phyloP scores from a whole-genome alignment of 441 rosid genomes.

The Pelargonium myrrhifolium region DNA sequence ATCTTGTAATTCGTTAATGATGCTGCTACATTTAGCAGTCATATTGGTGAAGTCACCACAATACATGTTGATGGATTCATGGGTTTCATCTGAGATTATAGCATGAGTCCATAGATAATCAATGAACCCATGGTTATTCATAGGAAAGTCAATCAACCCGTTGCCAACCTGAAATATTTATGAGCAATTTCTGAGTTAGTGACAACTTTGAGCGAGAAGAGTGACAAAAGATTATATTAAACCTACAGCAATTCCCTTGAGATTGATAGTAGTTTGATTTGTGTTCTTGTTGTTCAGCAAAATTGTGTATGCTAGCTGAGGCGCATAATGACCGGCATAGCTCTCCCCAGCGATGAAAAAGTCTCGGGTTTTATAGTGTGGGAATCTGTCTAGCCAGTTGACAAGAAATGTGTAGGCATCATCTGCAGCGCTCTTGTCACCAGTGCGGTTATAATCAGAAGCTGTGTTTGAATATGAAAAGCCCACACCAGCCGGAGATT shows the following conservation, averaged over 20 bases:
- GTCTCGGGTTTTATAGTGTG: conserved; percentile 30
- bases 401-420: conserved; percentile 26
- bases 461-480: conserved; percentile 30
- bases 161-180: conserved; percentile 29
- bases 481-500: conserved; percentile 36
- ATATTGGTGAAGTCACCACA: conserved; percentile 18
- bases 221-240: not conserved
- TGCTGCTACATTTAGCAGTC: conserved; percentile 7
- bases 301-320: conserved; percentile 34
- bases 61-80: conserved; percentile 15
- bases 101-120: conserved; percentile 24
- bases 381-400: conserved; percentile 37
- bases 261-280: conserved; percentile 20
- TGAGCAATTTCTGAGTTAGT: too few species aligned
- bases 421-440: conserved; percentile 26
- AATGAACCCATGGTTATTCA: conserved; percentile 6
- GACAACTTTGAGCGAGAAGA: not conserved
- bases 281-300: conserved; percentile 21
- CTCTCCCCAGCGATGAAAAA: conserved; percentile 35
- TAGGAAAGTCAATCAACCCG: conserved; percentile 24
- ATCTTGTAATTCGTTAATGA: not conserved
- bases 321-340: conserved; percentile 36
- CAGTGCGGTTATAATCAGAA: conserved; percentile 18
- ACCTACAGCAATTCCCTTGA: conserved; percentile 33
- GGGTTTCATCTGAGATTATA: conserved; percentile 27